Percentiles rank a stretch among this genome's conserved stretches.
These are phyloP conservation scores for Malus orientalis DNA, from an alignment of 306 rosid species.

Conservation along the genomic window DNA sequence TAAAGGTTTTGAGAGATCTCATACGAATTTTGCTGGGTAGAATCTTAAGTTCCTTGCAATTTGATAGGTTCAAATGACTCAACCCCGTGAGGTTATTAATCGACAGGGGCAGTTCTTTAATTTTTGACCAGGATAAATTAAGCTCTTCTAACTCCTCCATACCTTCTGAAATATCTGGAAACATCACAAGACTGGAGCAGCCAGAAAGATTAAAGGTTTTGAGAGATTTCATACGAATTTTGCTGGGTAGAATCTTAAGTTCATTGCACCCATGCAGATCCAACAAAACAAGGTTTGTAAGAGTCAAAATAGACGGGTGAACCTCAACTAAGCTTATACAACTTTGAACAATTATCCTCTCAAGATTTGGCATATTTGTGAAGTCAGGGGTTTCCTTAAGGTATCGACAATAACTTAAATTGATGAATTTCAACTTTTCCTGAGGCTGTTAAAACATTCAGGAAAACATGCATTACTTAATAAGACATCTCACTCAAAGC, in stretches of 20 bases:
- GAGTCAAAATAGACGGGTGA: background rate
- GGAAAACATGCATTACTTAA: background rate
- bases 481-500: background rate
- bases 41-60: too few species aligned
- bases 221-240: background rate
- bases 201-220: background rate
- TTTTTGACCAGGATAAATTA: fast-evolving
- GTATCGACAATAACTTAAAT: background rate
- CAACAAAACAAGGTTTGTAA: background rate
- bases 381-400: conserved; percentile 12
- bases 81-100: too few species aligned
- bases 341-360: background rate
- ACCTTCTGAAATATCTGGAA: too few species aligned
- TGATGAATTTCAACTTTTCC: background rate
- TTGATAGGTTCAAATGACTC: fast-evolving
- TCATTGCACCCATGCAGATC: fast-evolving
- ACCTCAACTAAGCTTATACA: background rate
- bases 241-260: background rate
- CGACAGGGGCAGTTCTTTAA: fast-evolving
- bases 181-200: fast-evolving
- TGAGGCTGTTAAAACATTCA: background rate
- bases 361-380: background rate
- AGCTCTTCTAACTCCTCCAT: fast-evolving
- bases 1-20: too few species aligned
- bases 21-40: too few species aligned